Conservation (phyloP, 306 rosid genomes). For the Cucumis melo region DNA sequence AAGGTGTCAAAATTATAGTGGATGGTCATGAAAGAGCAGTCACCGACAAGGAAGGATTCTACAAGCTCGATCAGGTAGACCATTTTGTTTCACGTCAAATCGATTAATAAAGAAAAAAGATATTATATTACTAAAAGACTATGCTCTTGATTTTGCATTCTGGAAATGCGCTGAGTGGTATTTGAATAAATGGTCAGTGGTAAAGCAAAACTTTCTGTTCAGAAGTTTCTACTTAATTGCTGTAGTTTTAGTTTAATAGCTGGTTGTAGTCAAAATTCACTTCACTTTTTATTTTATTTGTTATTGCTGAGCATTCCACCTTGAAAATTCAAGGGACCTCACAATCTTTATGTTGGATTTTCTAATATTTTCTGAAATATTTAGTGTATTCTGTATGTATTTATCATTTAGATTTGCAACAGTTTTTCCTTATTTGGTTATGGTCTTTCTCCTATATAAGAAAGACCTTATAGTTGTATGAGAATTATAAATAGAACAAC, state of each 20-base stretch:
- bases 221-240: neutral
- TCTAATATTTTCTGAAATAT: too few relatives aligned
- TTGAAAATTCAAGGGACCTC: too few relatives aligned
- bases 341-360: too few relatives aligned
- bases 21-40: constrained; percentile 84
- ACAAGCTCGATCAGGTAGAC: constrained; percentile 92
- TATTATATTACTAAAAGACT: neutral
- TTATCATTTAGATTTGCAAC: too few relatives aligned
- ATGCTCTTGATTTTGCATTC: neutral
- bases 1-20: constrained; percentile 74
- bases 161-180: neutral
- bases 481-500: too few relatives aligned
- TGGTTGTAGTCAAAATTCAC: neutral
- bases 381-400: too few relatives aligned
- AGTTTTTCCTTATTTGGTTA: too few relatives aligned
- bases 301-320: too few relatives aligned
- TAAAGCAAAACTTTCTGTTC: neutral
- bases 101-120: neutral
- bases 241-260: neutral
- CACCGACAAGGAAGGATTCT: constrained; percentile 88
- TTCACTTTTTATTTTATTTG: neutral
- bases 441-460: too few relatives aligned
- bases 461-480: too few relatives aligned
- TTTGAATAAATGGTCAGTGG: neutral
- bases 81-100: neutral